Evolutionary conservation across 305 asterid species (phyloP), one percentile per base, ranked within the genome.

Genomic region (Fraxinus baroniana): DNA sequence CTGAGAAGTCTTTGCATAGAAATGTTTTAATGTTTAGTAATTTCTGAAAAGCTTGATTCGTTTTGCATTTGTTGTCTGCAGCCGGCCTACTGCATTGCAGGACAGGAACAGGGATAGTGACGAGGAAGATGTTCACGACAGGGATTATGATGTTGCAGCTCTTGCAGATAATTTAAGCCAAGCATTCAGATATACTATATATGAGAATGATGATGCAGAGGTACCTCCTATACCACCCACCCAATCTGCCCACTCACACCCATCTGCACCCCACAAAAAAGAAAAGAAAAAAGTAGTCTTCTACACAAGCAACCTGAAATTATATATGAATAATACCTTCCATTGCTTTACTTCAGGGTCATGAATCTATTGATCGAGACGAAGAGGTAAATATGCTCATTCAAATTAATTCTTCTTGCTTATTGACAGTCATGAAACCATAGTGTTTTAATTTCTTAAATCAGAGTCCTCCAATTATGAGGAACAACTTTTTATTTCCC

Each of bases 71-170:
- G 55, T 81, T 30, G 71, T 86, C 76, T 91, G 90, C 93, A 96
- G 99, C 84, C 98, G 99, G 30, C 99, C 99, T 70, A 91, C 97
- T 88, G 92, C 98, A 82, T 88, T 93, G 81, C 98, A 92, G 30
- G 98, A 94, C 89, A 90, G 97, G 86, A 87, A 87, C 78, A 90
- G 98, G 87, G 99, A 96, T 80, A 96, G 99, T 82, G 99, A 96
- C 12, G 99, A 93, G 85, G 99, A 94, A 79, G 99, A 94, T 87
- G 84, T 84, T 76, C 97, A 92, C 82, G 98, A 92, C 89, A 90
- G 95, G 86, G 99, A 94, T 84, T 96, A 93, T 89, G 99, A 96
- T 84, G 98, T 96, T 37, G 94, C 98, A 78, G 96, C 97, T 77
- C 90, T 96, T 86, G 98, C 98, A 7, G 92, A 96, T 91, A 92